Base-by-base conservation (phyloP, 768 basidiomycete genomes). In the Russula dissimulans region DNA sequence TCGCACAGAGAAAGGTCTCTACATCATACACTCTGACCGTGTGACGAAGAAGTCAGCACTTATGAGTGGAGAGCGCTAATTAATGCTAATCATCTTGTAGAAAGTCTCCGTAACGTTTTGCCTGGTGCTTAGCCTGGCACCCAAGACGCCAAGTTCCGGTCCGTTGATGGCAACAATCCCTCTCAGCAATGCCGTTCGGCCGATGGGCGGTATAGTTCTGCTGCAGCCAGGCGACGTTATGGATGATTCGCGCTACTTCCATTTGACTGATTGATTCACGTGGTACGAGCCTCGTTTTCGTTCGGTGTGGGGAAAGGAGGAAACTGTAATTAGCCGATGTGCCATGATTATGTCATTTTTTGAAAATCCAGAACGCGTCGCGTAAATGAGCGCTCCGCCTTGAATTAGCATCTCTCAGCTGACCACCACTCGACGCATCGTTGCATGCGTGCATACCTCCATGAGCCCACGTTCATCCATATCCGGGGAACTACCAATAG, bases 1-100 rank as follows among this genome's bases (percentile, higher is more conserved):
- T 26, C 79, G 77, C 36, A 81, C 78, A 11, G 71, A 70, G 38
- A 72, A 80, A 59, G 79, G 77, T 5, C 78, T 82, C 62, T 90
- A 89, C 64, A 73, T 86, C 6, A 85, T 91, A 2, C 83, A 87
- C 63, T 72, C 71, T 0, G 69, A 73, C 53, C 68, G 73, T 26
- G 50, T 18, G 44, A 60, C 41, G 26, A 59, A 48, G 22, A 46
- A 43, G 65, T 65, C n/a, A 57, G 62, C 57, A n/a, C 18, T 43
- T 36, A 36, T 32, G 45, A 18, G 7, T 18, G 7, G 10, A 17
- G 17, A 39, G 32, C 29, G 7, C 36, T 46, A 5, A 22, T 46
- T 59, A 8, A 14, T n/a, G 36, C 49, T 61, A 26, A 61, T n/a
- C 29, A 18, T 39, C 29, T 18, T 39, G 11, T 50, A 61, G 60